A percentile compares a stretch with the other conserved stretches of the same genome.
Evolutionary conservation across 2,329 filamentous ascomycete genomes (phyloP).

Genomic region (Colletotrichum melonis): DNA sequence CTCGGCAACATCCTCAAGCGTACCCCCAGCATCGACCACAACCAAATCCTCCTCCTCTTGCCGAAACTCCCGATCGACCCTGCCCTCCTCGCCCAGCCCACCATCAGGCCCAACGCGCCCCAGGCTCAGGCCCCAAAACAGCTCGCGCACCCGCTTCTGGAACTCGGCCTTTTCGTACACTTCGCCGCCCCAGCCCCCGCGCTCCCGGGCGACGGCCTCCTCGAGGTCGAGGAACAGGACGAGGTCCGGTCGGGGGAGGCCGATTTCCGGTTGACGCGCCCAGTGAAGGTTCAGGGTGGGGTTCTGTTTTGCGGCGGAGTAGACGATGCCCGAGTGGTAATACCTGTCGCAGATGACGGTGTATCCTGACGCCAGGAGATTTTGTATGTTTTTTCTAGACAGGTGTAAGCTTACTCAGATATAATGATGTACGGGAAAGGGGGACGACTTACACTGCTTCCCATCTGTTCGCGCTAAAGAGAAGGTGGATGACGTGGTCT

Average conservation of each 20-base stretch:
- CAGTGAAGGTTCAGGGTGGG: slow-evolving; percentile 77
- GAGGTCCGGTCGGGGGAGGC: slow-evolving; percentile 87
- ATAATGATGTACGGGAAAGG: background rate
- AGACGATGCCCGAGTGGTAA: slow-evolving; percentile 94
- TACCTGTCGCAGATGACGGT: slow-evolving; percentile 92
- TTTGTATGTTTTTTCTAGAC: slow-evolving; percentile 61
- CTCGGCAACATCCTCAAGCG: slow-evolving; percentile 67
- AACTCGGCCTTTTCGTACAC: slow-evolving; percentile 88
- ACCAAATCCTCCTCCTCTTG: slow-evolving; percentile 66
- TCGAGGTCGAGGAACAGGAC: slow-evolving; percentile 89
- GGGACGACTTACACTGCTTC: slow-evolving; percentile 68
- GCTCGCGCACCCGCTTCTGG: slow-evolving; percentile 80
- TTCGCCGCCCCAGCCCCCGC: slow-evolving; percentile 91
- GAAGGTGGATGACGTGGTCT: slow-evolving; percentile 88
- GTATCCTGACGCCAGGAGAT: slow-evolving; percentile 71
- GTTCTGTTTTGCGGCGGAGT: slow-evolving; percentile 88
- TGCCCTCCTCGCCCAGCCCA: slow-evolving; percentile 38
- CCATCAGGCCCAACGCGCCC: slow-evolving; percentile 53
- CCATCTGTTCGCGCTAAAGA: slow-evolving; percentile 94
- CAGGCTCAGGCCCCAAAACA: slow-evolving; percentile 73
- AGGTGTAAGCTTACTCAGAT: background rate
- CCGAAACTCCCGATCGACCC: slow-evolving; percentile 47
- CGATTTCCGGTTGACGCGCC: slow-evolving; percentile 87
- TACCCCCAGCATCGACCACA: slow-evolving; percentile 65
- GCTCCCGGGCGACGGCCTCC: slow-evolving; percentile 74